Evolutionary conservation across 495 filamentous ascomycete genomes (phyloP).

Genomic region (Daldinia concentrica): DNA sequence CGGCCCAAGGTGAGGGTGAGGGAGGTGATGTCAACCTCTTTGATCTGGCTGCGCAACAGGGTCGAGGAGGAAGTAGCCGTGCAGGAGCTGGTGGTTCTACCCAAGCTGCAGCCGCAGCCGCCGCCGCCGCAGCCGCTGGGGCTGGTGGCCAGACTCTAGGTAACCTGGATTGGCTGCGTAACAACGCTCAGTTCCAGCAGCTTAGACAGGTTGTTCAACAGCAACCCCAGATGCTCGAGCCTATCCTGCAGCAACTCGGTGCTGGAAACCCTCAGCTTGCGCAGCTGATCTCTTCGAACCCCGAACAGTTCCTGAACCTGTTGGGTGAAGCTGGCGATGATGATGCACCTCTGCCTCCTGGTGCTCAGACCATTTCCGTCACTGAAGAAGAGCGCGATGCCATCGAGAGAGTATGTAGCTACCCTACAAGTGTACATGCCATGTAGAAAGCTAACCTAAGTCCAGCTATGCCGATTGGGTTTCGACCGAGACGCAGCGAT

Average conservation of each 20-base stretch:
- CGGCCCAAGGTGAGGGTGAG: conserved; percentile 62
- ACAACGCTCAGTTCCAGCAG: conserved; percentile 97
- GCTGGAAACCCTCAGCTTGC: conserved; percentile 95
- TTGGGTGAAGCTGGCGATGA: conserved; percentile 82
- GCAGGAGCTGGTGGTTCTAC: conserved; percentile 46
- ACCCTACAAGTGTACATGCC: background rate
- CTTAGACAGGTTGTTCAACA: conserved; percentile 96
- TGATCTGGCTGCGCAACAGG: conserved; percentile 84
- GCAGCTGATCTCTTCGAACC: conserved; percentile 85
- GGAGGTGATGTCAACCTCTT: conserved; percentile 90
- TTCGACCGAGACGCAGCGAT: conserved; percentile 94
- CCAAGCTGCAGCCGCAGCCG: conserved; percentile 55
- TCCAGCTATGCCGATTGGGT: conserved; percentile 85
- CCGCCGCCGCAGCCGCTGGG: conserved; percentile 61
- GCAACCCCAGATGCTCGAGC: conserved; percentile 97
- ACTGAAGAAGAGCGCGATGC: conserved; percentile 96
- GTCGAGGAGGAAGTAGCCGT: conserved; percentile 65
- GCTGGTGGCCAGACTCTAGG: conserved; percentile 68
- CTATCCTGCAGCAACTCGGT: conserved; percentile 95
- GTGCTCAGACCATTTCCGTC: conserved; percentile 86
- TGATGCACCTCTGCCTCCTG: conserved; percentile 82
- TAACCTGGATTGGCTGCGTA: conserved; percentile 93
- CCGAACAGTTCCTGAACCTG: conserved; percentile 89
- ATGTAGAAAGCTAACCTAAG: conserved; percentile 46
- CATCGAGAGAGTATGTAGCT: conserved; percentile 85